Percentiles rank a stretch among this genome's conserved stretches.
phyloP scores from a whole-genome alignment of 371 early-diverging fungal species.

The Mucor indicus region DNA sequence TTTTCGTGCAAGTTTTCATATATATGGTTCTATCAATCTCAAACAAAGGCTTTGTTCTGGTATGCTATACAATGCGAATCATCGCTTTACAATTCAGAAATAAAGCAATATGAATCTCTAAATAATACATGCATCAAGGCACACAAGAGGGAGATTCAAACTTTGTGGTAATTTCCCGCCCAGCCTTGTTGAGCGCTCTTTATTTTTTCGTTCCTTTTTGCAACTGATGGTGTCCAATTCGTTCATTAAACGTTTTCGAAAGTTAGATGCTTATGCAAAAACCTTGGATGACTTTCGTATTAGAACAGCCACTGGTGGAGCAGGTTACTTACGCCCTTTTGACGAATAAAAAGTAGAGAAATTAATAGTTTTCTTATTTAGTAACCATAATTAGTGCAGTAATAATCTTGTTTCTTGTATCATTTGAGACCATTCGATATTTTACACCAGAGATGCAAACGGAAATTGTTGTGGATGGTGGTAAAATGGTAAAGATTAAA shows the following conservation, averaged over 20 bases:
- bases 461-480: conserved; percentile 81
- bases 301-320: conserved; percentile 85
- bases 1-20: no score
- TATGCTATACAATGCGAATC: no score
- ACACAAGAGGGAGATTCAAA: no score
- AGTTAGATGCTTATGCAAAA: conserved; percentile 96
- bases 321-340: no score
- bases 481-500: conserved; percentile 49
- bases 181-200: no score
- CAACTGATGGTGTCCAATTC: conserved; percentile 31
- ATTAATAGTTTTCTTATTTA: conserved; percentile 10
- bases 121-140: no score
- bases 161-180: no score
- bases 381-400: conserved; percentile 77
- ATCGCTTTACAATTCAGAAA: no score
- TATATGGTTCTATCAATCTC: no score
- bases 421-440: conserved; percentile 82
- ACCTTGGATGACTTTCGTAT: conserved; percentile 94
- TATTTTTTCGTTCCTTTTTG: no score
- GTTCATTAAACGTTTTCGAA: conserved; percentile 52
- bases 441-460: conserved; percentile 63
- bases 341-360: conserved; percentile 15
- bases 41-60: no score
- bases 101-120: no score
- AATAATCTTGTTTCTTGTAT: conserved; percentile 68